Conservation (phyloP, 305 asterid species). For the Withania somnifera region DNA sequence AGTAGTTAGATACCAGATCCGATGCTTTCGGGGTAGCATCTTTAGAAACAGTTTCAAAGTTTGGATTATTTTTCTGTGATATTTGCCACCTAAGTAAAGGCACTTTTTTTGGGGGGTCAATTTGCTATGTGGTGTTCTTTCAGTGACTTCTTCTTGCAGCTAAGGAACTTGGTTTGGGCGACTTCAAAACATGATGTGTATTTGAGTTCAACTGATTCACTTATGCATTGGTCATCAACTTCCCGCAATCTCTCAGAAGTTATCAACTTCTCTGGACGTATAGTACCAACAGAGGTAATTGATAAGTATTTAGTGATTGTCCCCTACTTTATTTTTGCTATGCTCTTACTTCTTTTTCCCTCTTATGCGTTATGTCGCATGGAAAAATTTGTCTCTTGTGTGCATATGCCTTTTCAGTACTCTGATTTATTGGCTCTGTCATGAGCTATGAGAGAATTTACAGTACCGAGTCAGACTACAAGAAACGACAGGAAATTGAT, state of each 20-base stretch:
- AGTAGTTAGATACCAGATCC: not conserved
- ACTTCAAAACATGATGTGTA: slow-evolving; percentile 32
- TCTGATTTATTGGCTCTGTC: not conserved
- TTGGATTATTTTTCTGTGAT: too few relatives aligned
- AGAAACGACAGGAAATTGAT: too few relatives aligned
- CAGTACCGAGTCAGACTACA: too few relatives aligned
- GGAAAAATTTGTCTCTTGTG: not conserved
- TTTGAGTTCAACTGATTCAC: slow-evolving; percentile 49
- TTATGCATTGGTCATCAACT: slow-evolving; percentile 31
- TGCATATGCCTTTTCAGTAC: not conserved
- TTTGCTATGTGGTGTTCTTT: not conserved
- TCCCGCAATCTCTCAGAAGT: slow-evolving; percentile 35
- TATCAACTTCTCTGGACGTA: slow-evolving; percentile 62
- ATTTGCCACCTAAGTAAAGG: too few relatives aligned
- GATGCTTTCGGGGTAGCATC: not conserved
- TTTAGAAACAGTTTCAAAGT: too few relatives aligned
- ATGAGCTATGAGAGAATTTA: not conserved
- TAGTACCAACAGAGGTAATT: slow-evolving; percentile 76
- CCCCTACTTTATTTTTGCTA: not conserved
- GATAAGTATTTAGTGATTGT: not conserved
- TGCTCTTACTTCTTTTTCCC: not conserved
- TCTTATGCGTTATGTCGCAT: not conserved
- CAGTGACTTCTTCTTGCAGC: slow-evolving; percentile 2
- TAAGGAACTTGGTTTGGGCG: slow-evolving; percentile 34
- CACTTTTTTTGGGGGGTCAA: too few relatives aligned